Conservation (phyloP, 2,329 filamentous ascomycete genomes). For the Talaromyces rugulosus region DNA sequence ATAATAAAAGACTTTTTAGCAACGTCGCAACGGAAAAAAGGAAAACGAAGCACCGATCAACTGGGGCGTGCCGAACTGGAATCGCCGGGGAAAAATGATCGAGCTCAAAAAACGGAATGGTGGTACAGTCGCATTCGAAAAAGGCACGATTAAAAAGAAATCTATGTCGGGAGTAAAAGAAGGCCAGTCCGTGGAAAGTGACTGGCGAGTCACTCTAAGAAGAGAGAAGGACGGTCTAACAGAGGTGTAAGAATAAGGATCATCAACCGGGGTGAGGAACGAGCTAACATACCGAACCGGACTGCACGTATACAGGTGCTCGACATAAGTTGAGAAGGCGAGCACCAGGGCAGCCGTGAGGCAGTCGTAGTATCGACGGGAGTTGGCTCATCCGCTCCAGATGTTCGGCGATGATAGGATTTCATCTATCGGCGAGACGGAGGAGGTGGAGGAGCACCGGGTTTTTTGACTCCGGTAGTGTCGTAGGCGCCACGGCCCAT, state of each 20-base stretch:
- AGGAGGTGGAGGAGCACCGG: slow-evolving; percentile 41
- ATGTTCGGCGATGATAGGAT: background rate
- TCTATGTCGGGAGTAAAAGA: slow-evolving; percentile 10
- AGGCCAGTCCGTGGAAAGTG: background rate
- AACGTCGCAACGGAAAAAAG: background rate
- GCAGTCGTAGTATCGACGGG: background rate
- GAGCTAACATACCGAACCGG: background rate
- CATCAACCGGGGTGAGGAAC: background rate
- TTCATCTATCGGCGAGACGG: slow-evolving; percentile 26
- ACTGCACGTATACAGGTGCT: background rate
- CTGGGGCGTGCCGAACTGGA: background rate
- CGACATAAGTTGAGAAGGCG: background rate
- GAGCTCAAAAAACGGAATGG: background rate
- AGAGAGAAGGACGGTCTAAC: background rate
- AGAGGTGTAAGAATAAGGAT: background rate
- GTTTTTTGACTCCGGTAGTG: slow-evolving; percentile 50
- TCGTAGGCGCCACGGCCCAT: slow-evolving; percentile 52
- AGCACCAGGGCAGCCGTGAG: background rate
- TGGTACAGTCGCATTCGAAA: slow-evolving; percentile 7
- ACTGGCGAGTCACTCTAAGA: background rate
- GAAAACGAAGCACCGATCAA: slow-evolving; percentile 8
- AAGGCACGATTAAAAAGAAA: slow-evolving; percentile 6
- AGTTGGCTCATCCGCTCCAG: background rate
- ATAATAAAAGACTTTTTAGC: slow-evolving; percentile 5
- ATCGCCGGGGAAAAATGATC: background rate